Percentiles rank a stretch among this genome's conserved stretches.
These are phyloP conservation scores for Porphyrellus sp. DNA, from an alignment of 1,284 basidiomycete genomes.

Conservation along the genomic window DNA sequence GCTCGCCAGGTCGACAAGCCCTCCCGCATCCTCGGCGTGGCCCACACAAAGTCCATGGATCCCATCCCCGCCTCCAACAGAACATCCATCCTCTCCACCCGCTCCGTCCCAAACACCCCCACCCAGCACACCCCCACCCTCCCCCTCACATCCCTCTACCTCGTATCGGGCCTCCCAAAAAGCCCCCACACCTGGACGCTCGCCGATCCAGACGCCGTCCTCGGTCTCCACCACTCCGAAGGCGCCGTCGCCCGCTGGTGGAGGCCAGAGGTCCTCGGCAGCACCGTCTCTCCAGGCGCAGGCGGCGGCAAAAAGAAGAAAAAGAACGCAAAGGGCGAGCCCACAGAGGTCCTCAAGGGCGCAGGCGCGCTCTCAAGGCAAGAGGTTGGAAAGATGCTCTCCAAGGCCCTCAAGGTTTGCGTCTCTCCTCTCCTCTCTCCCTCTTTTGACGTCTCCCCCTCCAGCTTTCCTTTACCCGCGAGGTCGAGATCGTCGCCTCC, in stretches of 20 bases:
- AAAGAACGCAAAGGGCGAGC: conserved; percentile 58
- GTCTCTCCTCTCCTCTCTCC: conserved; percentile 7
- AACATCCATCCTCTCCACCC: conserved; percentile 72
- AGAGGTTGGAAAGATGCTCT: conserved; percentile 84
- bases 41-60: conserved; percentile 72
- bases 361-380: conserved; percentile 75
- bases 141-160: conserved; percentile 78
- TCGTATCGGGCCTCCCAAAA: conserved; percentile 81
- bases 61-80: conserved; percentile 72
- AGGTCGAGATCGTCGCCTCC: conserved; percentile 93
- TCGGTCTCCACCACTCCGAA: conserved; percentile 81
- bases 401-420: conserved; percentile 82
- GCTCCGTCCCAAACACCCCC: conserved; percentile 61
- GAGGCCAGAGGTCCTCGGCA: conserved; percentile 91
- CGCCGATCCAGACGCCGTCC: conserved; percentile 83
- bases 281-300: conserved; percentile 83
- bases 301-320: conserved; percentile 54
- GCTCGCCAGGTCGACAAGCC: conserved; percentile 49
- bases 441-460: conserved; percentile 5
- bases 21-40: conserved; percentile 69
- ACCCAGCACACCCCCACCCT: conserved; percentile 55
- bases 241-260: conserved; percentile 91
- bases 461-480: conserved; percentile 83
- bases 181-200: conserved; percentile 91
- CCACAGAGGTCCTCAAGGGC: conserved; percentile 62